Evolutionary conservation across 495 filamentous ascomycete species (phyloP).

Genomic region (Aspergillus egyptiacus): DNA sequence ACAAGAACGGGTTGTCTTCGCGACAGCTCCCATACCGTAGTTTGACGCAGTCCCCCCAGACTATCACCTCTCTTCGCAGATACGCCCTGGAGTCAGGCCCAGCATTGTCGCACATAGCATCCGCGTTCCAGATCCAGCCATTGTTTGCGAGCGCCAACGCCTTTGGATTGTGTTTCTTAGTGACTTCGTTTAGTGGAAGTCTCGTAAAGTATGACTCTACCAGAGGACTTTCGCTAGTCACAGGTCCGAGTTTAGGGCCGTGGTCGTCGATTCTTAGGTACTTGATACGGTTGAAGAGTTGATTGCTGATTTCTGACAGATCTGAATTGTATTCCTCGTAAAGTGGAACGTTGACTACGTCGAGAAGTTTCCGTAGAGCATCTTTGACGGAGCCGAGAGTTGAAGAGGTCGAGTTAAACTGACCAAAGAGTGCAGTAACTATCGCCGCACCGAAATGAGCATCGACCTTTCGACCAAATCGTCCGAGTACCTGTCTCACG

Average conservation of each 20-base stretch:
- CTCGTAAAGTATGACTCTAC: conserved; percentile 96
- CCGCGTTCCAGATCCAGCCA: conserved; percentile 98
- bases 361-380: conserved; percentile 57
- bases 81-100: conserved; percentile 85
- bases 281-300: conserved; percentile 88
- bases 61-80: conserved; percentile 87
- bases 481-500: conserved; percentile 66
- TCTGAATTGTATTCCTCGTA: conserved; percentile 90
- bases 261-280: conserved; percentile 87
- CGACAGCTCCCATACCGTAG: conserved; percentile 79
- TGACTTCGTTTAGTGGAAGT: conserved; percentile 71
- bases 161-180: conserved; percentile 67
- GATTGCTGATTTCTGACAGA: conserved; percentile 73
- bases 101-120: conserved; percentile 89
- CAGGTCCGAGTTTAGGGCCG: conserved; percentile 79
- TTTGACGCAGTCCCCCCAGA: conserved; percentile 98
- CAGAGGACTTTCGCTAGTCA: conserved; percentile 70
- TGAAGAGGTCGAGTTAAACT: conserved; percentile 46
- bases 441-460: conserved; percentile 63
- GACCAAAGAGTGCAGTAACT: conserved; percentile 63
- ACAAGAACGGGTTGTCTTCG: conserved; percentile 86
- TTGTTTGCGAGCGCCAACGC: conserved; percentile 87
- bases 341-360: conserved; percentile 79
- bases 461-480: conserved; percentile 65
- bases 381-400: conserved; percentile 35